A percentile compares a stretch with the other conserved stretches of the same genome.
Evolutionary conservation across 305 asterid genomes (phyloP).

Genomic region (Fraxinus baroniana): DNA sequence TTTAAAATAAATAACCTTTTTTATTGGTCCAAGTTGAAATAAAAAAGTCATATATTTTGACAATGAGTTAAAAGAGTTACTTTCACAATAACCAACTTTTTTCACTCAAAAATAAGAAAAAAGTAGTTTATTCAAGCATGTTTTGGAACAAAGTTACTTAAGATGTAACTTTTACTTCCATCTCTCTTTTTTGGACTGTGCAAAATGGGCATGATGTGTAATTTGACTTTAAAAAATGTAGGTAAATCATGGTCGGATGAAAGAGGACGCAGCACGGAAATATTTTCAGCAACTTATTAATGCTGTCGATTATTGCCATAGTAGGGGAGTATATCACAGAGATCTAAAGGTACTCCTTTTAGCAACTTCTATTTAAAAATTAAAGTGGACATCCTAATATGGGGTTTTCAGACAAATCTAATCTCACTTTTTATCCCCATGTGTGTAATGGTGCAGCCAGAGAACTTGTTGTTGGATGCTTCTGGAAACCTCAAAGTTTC

Average conservation of each 20-base stretch:
- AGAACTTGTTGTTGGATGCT: conserved; percentile 68
- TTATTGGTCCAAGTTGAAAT: not conserved
- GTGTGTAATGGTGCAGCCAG: conserved; percentile 53
- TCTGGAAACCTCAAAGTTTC: conserved; percentile 82
- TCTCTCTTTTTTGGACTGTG: not conserved
- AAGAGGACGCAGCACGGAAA: conserved; percentile 73
- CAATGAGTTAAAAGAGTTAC: not conserved
- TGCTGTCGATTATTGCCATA: conserved; percentile 86
- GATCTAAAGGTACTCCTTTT: conserved; percentile 60
- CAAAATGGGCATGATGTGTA: not conserved
- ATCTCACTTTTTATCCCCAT: not conserved
- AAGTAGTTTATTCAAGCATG: not conserved
- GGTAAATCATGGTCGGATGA: conserved; percentile 64
- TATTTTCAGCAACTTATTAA: conserved; percentile 82
- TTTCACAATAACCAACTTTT: not conserved
- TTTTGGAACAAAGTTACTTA: not conserved
- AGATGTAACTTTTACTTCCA: not conserved
- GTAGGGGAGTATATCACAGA: conserved; percentile 85
- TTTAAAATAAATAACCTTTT: not conserved
- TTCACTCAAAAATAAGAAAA: not conserved
- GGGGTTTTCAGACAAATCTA: not conserved
- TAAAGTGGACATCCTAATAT: not conserved
- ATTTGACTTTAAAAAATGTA: conserved; percentile 16
- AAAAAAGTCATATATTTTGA: not conserved
- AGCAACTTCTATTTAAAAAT: not conserved